Evolutionary conservation across 768 basidiomycete species (phyloP), one percentile per base, ranked within the genome.

Genomic region (Podaxis pistillaris): DNA sequence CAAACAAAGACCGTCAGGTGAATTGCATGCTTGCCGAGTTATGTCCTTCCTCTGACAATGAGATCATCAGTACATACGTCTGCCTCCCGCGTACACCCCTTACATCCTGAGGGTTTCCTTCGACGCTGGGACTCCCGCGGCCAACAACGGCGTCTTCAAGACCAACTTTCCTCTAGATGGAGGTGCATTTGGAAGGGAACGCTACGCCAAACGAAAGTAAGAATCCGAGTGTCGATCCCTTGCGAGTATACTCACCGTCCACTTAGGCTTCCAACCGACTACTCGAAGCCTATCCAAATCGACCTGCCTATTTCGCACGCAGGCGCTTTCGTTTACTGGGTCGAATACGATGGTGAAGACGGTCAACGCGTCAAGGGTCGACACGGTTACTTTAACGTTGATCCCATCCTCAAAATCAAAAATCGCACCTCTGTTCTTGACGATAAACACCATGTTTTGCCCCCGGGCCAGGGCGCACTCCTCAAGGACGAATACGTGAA

Each of bases 101-200:
- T 99, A 98, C 72, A 84, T 98, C 54, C 78, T 99, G 28, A 88
- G 97, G 58, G 90, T 99, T 38, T 89, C 91, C 19, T 82, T 98
- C 55, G 91, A 96, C 52, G 92, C 96, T 0, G 97, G 97, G 6
- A 95, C 95, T 2, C 89, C 93, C 1, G 93, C 94, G 9, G 86
- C 93, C 7, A 88, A 86, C 69, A 93, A 96, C 69, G 97, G 95
- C 56, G 83, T 94, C 1, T 91, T 99, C 74, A 94, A 90, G 78
- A 96, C 95, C 62, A 98, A 98, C 73, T 98, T 98, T 69, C 97
- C 97, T 1, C 82, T 99, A 5, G 92, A 98, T 67, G 96, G 96
- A 3, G 94, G 94, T 37, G 76, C 73, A 19, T 98, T 98, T 72
- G 84, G 85, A 47, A 84, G 97, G 30, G 86, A 88, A 64, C 81